A percentile compares a stretch with the other conserved stretches of the same genome.
phyloP scores from a whole-genome alignment of 768 basidiomycete species.

The Psilocybe subaeruginosa region DNA sequence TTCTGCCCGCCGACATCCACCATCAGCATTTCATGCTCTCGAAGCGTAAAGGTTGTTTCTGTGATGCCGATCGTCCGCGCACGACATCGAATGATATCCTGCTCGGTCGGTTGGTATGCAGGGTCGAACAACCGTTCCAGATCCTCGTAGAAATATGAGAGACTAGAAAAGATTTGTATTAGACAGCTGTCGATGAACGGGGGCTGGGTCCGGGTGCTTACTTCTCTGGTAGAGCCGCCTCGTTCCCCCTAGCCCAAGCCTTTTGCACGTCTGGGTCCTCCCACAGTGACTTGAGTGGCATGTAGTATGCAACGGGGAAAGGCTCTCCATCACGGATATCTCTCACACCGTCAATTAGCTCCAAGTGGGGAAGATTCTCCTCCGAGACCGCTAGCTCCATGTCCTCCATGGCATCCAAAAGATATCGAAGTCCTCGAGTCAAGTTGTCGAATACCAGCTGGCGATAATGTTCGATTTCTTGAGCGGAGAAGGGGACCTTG shows the following conservation, averaged over 20 bases:
- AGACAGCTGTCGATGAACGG: not conserved
- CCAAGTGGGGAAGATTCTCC: slow-evolving; percentile 58
- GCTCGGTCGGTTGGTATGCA: slow-evolving; percentile 73
- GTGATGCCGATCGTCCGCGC: slow-evolving; percentile 92
- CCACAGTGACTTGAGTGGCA: slow-evolving; percentile 77
- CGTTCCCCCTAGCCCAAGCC: slow-evolving; percentile 84
- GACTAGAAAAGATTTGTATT: slow-evolving; percentile 36
- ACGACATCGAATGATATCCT: slow-evolving; percentile 86
- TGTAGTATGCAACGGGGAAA: slow-evolving; percentile 70
- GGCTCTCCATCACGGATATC: slow-evolving; percentile 82
- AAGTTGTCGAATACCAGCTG: slow-evolving; percentile 95
- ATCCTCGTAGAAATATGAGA: slow-evolving; percentile 77
- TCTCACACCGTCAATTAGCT: slow-evolving; percentile 64
- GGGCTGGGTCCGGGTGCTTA: slow-evolving; percentile 33
- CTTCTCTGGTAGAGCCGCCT: slow-evolving; percentile 93
- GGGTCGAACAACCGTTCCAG: slow-evolving; percentile 81
- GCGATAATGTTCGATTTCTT: slow-evolving; percentile 87
- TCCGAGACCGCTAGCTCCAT: slow-evolving; percentile 78
- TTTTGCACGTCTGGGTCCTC: slow-evolving; percentile 71
- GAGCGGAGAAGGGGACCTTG: slow-evolving; percentile 75
- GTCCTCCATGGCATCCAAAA: slow-evolving; percentile 89
- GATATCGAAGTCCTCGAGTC: slow-evolving; percentile 78
- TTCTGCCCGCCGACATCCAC: slow-evolving; percentile 95
- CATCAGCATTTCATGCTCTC: slow-evolving; percentile 87
- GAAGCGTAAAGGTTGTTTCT: slow-evolving; percentile 81